A percentile compares a stretch with the other conserved stretches of the same genome.
Conservation (phyloP, 495 filamentous ascomycete genomes). For the Penicillium atrosanguineum region DNA sequence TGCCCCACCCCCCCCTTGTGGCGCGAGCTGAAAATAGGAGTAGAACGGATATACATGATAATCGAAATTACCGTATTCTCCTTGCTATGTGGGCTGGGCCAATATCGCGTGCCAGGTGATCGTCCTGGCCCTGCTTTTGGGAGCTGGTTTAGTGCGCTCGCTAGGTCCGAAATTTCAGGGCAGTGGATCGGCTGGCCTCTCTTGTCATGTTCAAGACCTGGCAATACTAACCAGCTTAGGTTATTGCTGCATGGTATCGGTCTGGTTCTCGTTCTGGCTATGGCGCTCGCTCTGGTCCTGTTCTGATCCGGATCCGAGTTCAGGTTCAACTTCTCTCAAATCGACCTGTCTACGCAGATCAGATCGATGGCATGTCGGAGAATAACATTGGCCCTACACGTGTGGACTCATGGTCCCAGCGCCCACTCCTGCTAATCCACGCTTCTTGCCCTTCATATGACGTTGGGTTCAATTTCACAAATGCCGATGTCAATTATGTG, state of each 20-base stretch:
- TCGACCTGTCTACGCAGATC: constrained; percentile 1
- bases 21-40: not conserved
- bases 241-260: not conserved
- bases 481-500: not conserved
- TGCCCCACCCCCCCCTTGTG: constrained; percentile 8
- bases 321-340: not conserved
- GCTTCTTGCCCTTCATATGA: not conserved
- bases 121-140: constrained; percentile 3
- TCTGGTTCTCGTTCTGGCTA: not conserved
- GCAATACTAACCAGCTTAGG: not conserved
- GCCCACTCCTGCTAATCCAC: not conserved
- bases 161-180: not conserved
- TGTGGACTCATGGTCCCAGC: not conserved
- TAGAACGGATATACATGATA: not conserved
- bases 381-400: constrained; percentile 1
- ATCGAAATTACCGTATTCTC: constrained; percentile 4
- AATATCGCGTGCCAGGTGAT: constrained; percentile 6
- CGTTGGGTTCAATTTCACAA: not conserved
- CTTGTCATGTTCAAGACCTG: not conserved
- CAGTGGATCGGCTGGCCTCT: not conserved
- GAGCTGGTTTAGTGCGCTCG: not conserved
- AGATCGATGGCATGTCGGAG: not conserved
- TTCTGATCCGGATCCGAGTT: no score
- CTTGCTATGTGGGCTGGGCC: constrained; percentile 1
- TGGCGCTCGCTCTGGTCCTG: no score